These are phyloP conservation scores for Cyberlindnera amylophila DNA, from an alignment of 805 yeast genomes.

Conservation along the genomic window DNA sequence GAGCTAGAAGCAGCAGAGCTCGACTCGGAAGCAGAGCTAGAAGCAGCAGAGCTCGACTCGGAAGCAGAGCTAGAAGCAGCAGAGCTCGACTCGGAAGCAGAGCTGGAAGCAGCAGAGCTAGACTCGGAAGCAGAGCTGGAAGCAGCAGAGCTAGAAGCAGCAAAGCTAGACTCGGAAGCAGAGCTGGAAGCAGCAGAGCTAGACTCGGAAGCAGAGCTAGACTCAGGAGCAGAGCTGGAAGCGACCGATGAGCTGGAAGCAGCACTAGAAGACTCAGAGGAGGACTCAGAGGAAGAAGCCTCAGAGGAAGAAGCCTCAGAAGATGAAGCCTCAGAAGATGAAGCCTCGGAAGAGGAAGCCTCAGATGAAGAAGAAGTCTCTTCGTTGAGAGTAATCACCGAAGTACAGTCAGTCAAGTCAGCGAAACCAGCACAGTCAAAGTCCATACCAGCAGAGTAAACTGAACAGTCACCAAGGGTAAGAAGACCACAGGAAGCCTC, in stretches of 20 bases:
- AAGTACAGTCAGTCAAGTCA: too few relatives aligned
- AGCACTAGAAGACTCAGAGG: too few relatives aligned
- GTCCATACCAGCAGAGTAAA: constrained; percentile 7
- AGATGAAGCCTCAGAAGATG: too few relatives aligned
- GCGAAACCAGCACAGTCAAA: constrained; percentile 13
- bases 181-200: too few relatives aligned
- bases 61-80: not conserved
- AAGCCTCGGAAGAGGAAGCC: too few relatives aligned
- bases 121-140: not conserved
- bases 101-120: constrained; percentile 1
- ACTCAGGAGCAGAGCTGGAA: too few relatives aligned
- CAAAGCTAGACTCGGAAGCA: too few relatives aligned
- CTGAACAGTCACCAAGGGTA: constrained; percentile 7
- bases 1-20: not conserved
- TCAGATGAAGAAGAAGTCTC: too few relatives aligned
- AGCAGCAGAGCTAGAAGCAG: not conserved
- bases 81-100: not conserved
- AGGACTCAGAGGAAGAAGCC: too few relatives aligned
- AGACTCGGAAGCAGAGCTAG: not conserved
- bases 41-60: not conserved
- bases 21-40: not conserved
- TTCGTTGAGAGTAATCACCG: too few relatives aligned
- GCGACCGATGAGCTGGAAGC: not conserved
- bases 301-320: too few relatives aligned
- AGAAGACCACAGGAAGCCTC: constrained; percentile 9